phyloP scores from a whole-genome alignment of 768 basidiomycete genomes.

The Kwoniella dejecticola region DNA sequence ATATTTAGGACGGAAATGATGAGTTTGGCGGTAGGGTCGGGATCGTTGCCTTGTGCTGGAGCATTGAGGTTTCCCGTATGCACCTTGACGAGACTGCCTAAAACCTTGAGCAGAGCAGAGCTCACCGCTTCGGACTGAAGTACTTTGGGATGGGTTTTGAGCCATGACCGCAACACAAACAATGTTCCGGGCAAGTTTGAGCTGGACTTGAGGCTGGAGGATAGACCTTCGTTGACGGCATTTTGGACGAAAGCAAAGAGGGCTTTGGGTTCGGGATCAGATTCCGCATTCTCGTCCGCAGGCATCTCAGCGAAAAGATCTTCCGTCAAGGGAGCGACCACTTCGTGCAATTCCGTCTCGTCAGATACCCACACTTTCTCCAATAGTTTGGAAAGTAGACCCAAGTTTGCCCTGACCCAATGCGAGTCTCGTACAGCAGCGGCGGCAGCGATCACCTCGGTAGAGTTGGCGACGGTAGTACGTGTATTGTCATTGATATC shows the following conservation, averaged over 20 bases:
- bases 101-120: conserved; percentile 73
- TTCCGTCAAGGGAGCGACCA: conserved; percentile 79
- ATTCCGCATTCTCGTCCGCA: conserved; percentile 64
- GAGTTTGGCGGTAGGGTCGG: conserved; percentile 62
- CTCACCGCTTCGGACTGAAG: conserved; percentile 72
- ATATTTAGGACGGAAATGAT: conserved; percentile 77
- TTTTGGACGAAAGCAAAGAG: conserved; percentile 76
- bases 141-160: conserved; percentile 75
- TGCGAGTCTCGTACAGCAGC: conserved; percentile 75
- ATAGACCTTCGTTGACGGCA: conserved; percentile 74
- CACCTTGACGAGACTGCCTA: conserved; percentile 83
- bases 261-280: conserved; percentile 69
- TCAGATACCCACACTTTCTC: conserved; percentile 83
- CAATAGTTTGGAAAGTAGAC: conserved; percentile 75
- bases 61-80: conserved; percentile 65
- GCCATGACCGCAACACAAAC: conserved; percentile 81
- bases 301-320: conserved; percentile 75
- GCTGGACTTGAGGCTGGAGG: conserved; percentile 37
- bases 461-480: conserved; percentile 72
- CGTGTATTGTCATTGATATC: conserved; percentile 73
- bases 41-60: conserved; percentile 55
- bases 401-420: conserved; percentile 76
- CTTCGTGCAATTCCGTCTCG: conserved; percentile 76
- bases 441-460: conserved; percentile 85
- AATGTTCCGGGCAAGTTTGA: conserved; percentile 70